phyloP scores from a whole-genome alignment of 352 stramenopile species.

The Phytophthora cryptogea region DNA sequence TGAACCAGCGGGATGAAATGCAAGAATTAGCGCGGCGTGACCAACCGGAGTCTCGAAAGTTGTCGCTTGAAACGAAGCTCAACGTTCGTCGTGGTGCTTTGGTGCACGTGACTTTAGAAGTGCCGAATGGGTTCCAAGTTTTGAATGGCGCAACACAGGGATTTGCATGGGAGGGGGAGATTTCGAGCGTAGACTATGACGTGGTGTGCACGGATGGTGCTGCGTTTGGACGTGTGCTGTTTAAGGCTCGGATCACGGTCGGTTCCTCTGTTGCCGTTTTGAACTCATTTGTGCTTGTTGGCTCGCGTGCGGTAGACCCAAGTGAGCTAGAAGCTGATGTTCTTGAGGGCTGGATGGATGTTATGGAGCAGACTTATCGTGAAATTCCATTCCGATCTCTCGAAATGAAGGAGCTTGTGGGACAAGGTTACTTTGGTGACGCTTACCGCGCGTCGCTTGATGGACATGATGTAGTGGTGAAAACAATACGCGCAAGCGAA shows the following conservation, averaged over 20 bases:
- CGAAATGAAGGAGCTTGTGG: conserved; percentile 78
- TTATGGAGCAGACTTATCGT: conserved; percentile 75
- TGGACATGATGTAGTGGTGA: conserved; percentile 79
- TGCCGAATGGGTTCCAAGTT: conserved; percentile 62
- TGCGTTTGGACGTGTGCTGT: conserved; percentile 63
- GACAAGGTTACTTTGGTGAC: conserved; percentile 80
- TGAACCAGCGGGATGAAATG: conserved; percentile 74
- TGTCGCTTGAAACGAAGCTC: conserved; percentile 71
- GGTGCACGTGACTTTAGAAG: conserved; percentile 75
- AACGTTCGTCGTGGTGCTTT: conserved; percentile 73
- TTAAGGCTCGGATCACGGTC: conserved; percentile 75
- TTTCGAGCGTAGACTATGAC: conserved; percentile 62
- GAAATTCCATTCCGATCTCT: conserved; percentile 72
- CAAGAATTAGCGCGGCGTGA: conserved; percentile 51
- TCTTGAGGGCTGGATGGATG: conserved; percentile 66
- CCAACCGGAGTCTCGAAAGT: conserved; percentile 38
- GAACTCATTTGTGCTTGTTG: conserved; percentile 76
- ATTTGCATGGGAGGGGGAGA: conserved; percentile 73
- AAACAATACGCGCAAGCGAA: conserved; percentile 77
- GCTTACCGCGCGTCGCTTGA: conserved; percentile 67
- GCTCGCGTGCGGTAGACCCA: conserved; percentile 37
- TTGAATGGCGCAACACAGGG: conserved; percentile 67
- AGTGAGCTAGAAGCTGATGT: conserved; percentile 56
- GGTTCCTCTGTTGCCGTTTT: conserved; percentile 70
- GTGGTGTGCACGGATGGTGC: conserved; percentile 62